Evolutionary conservation across 257 asterid genomes (phyloP).

Genomic region (Ocimum tenuiflorum): DNA sequence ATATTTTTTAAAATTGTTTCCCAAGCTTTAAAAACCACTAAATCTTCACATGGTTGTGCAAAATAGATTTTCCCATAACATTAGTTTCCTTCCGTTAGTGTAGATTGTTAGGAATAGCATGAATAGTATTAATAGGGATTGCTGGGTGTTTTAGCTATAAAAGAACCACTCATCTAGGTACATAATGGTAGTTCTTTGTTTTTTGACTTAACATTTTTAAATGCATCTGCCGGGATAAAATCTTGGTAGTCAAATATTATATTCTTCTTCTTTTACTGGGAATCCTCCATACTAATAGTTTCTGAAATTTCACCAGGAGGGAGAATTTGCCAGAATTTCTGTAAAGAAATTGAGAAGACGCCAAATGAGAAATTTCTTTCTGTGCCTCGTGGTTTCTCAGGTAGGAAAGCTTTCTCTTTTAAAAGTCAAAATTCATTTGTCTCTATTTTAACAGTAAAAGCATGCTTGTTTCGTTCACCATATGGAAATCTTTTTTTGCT

Average conservation of each 20-base stretch:
- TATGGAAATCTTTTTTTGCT: not conserved
- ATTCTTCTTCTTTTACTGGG: not conserved
- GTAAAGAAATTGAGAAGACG: conserved; percentile 84
- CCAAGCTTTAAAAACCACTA: conserved; percentile 4
- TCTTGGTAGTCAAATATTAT: not conserved
- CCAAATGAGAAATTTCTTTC: conserved; percentile 82
- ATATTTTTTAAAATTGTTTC: not conserved
- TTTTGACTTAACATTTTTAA: not conserved
- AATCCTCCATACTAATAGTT: not conserved
- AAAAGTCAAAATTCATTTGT: not conserved
- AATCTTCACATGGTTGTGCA: not conserved
- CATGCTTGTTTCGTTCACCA: not conserved
- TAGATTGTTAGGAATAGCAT: not conserved
- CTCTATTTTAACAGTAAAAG: not conserved
- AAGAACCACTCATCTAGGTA: conserved; percentile 1
- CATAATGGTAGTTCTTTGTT: not conserved
- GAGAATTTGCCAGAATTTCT: conserved; percentile 66
- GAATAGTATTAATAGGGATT: not conserved
- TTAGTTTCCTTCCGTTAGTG: not conserved
- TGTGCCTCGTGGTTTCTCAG: conserved; percentile 97
- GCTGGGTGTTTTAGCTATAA: not conserved
- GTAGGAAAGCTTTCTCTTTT: conserved; percentile 33
- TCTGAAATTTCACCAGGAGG: conserved; percentile 48
- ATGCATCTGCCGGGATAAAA: not conserved
- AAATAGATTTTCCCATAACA: not conserved